Evolutionary conservation across 1,284 basidiomycete genomes (phyloP), one percentile per base, ranked within the genome.

Genomic region (Lignosus rhinocerotis): DNA sequence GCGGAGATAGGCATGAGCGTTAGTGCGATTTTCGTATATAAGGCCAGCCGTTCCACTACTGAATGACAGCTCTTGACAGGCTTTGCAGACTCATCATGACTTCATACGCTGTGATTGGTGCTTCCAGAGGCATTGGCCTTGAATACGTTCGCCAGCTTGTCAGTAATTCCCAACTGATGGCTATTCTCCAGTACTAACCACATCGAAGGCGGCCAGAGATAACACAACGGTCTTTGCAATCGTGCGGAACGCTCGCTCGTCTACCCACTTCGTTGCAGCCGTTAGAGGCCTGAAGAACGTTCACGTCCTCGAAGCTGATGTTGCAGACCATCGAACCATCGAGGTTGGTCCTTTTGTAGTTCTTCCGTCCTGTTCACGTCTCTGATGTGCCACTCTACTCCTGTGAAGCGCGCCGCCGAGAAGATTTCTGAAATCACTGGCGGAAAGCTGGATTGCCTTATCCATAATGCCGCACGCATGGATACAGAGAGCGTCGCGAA

Each of bases 361-460:
- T 2, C 25, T 25, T 4, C 4, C 42, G 42, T 34, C 6, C 10
- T 19, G 14, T 10, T 30, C 44, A 10, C 10, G 12, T 11, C 4
- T 45, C 9, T 9, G 9, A 45, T 2, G 3, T 17, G 12, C 14
- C 42, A 21, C 25, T 21, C 8, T 9, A 19, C 17, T 14, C 5
- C 16, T 9, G 12, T n/a, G n/a, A 54, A 62, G 59, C 41, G 21
- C 9, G 61, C 62, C 10, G 63, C 55, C 1, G 50, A 36, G 32
- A 61, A 67, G 47, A 61, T 69, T 7, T 60, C 64, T 1, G 45
- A 53, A 11, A 25, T 69, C 12, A 67, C 63, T 1, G 70, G 67
- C 10, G 71, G 71, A 9, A 59, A 38, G 19, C 56, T 74, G 25
- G 72, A 74, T 61, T 64, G 66, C 14, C 64, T 74, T 11, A 72